phyloP scores from a whole-genome alignment of 2,329 filamentous ascomycete genomes.

The Escovopsis sp. region DNA sequence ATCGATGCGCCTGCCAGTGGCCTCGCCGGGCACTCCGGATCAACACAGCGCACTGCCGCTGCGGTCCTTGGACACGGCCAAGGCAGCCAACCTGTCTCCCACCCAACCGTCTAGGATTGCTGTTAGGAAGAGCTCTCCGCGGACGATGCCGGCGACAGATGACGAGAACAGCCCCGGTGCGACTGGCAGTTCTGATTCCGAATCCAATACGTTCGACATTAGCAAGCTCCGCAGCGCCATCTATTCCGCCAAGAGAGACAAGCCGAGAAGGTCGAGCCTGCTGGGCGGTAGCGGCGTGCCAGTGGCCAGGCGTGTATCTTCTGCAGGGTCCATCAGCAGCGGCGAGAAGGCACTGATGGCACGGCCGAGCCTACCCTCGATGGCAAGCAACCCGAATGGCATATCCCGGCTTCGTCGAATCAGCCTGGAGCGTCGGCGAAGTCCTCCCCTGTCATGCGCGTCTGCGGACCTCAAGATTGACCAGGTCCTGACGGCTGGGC shows the following conservation, averaged over 20 bases:
- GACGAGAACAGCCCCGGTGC: slow-evolving; percentile 39
- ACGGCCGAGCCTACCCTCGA: slow-evolving; percentile 24
- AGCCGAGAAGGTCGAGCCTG: slow-evolving; percentile 26
- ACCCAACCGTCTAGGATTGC: slow-evolving; percentile 16
- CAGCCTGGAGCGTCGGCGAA: slow-evolving; percentile 35
- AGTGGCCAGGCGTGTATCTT: slow-evolving; percentile 30
- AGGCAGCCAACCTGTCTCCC: slow-evolving; percentile 36
- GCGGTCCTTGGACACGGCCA: slow-evolving; percentile 34
- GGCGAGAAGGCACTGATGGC: slow-evolving; percentile 12
- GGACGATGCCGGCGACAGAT: slow-evolving; percentile 20
- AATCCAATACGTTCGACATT: slow-evolving; percentile 33
- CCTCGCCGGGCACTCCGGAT: slow-evolving; percentile 28
- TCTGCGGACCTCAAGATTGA: slow-evolving; percentile 26
- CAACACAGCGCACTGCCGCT: slow-evolving; percentile 26
- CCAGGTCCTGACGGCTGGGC: slow-evolving; percentile 34
- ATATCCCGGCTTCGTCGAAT: slow-evolving; percentile 39
- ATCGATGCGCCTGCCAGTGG: slow-evolving; percentile 40
- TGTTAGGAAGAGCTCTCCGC: slow-evolving; percentile 8
- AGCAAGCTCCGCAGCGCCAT: slow-evolving; percentile 41
- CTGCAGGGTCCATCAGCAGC: slow-evolving; percentile 23
- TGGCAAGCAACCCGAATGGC: slow-evolving; percentile 38
- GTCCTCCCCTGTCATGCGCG: slow-evolving; percentile 39
- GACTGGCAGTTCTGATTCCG: slow-evolving; percentile 32
- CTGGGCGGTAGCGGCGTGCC: slow-evolving; percentile 21
- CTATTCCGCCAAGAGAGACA: slow-evolving; percentile 35